Base-by-base conservation (phyloP, 805 yeast species). In the Metschnikowia chrysomelidarum region DNA sequence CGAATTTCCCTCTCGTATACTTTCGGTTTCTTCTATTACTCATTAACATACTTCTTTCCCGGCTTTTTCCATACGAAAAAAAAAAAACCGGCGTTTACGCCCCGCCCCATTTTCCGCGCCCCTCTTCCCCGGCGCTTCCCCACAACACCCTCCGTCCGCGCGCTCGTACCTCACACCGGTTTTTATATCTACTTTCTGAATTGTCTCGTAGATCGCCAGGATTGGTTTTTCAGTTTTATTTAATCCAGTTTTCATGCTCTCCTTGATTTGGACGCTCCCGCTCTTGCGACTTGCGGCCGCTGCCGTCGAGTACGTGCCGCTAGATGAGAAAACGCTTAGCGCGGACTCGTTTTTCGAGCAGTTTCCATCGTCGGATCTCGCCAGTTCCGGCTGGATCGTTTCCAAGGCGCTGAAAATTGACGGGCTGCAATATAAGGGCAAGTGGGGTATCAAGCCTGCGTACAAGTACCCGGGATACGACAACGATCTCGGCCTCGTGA, bases 401-500 rank as follows among this genome's bases (percentile, higher is more conserved):
- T 84, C 95, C 11, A 62, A 68, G 30, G 76, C 76, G 7, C 62
- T 56, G 44, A 73, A 69, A 45, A 23, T 32, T n/a, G 73, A 69
- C 36, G 78, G 72, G 21, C 77, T 73, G 48, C 70, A 78, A 3
- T 87, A 83, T 53, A 70, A 57, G 20, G 96, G 96, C 14, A 62
- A 76, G 54, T 87, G 96, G 96, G 62, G 64, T 6, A 67, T 88
- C 26, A 87, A 81, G 55, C 85, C 79, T 55, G 58, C 84, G 1
- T 44, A 64, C 12, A 32, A 26, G 7, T 68, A 73, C 50, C 77
- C 80, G 1, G 93, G 82, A 0, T 75, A 77, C 48, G 55, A 51
- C 11, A 75, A 75, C 40, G 96, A 88, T 59, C 70, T 71, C 43
- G 95, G 94, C 5, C 73, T 89, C 35, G 91, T 85, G 4, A 72